Conservation (phyloP, 768 basidiomycete species). For the Auricularia sp. region DNA sequence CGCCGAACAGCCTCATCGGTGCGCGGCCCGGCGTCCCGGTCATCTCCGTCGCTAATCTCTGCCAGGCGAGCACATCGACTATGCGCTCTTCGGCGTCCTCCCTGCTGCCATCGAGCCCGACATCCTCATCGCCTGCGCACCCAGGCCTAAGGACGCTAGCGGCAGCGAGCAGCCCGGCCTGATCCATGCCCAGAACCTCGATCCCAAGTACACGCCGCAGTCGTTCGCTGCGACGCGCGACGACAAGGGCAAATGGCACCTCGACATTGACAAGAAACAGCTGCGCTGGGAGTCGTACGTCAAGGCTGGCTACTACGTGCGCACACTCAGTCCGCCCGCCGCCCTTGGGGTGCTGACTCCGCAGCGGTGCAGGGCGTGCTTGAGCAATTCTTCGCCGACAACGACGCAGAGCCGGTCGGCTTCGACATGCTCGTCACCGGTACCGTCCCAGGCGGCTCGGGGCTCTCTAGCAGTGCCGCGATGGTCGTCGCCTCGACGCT, state of each 20-base stretch:
- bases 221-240: slow-evolving; percentile 25
- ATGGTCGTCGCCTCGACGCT: slow-evolving; percentile 85
- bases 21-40: slow-evolving; percentile 22
- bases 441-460: slow-evolving; percentile 77
- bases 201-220: slow-evolving; percentile 39
- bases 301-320: slow-evolving; percentile 75
- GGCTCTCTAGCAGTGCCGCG: slow-evolving; percentile 79
- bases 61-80: slow-evolving; percentile 77
- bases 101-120: slow-evolving; percentile 81
- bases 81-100: slow-evolving; percentile 72
- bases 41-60: slow-evolving; percentile 5
- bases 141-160: slow-evolving; percentile 16
- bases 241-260: slow-evolving; percentile 45
- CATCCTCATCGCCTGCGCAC: slow-evolving; percentile 67
- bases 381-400: slow-evolving; percentile 43
- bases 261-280: slow-evolving; percentile 62
- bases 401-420: slow-evolving; percentile 33
- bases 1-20: slow-evolving; percentile 26
- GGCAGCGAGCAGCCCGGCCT: slow-evolving; percentile 23
- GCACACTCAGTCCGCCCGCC: slow-evolving; percentile 18
- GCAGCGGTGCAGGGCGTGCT: slow-evolving; percentile 46
- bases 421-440: slow-evolving; percentile 75
- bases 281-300: slow-evolving; percentile 83
- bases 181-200: slow-evolving; percentile 20
- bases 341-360: background rate